Percentiles rank a stretch among this genome's conserved stretches.
These are phyloP conservation scores for Entomortierella beljakovae DNA, from an alignment of 192 early-diverging fungal species.

Conservation along the genomic window DNA sequence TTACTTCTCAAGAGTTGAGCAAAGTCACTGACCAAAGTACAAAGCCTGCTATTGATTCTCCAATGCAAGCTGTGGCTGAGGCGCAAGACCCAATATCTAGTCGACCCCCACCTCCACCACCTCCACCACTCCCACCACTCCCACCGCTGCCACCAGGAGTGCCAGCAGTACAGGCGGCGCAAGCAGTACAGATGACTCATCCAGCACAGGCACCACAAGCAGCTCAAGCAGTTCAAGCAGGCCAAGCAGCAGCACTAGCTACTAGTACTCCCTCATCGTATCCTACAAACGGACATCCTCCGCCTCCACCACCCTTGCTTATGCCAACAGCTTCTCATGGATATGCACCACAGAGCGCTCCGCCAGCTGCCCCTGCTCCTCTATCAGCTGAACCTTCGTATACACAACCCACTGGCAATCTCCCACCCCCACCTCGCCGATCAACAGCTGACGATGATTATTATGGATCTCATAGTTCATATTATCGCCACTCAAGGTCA, in stretches of 20 bases:
- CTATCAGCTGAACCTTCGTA: slow-evolving; percentile 9
- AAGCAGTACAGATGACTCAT: too few species aligned
- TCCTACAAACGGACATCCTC: slow-evolving; percentile 17
- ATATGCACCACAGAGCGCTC: slow-evolving; percentile 4
- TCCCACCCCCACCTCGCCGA: slow-evolving; percentile 31
- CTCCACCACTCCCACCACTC: slow-evolving; percentile 23
- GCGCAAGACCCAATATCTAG: not conserved
- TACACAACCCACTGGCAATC: slow-evolving; percentile 12
- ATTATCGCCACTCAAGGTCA: slow-evolving; percentile 40
- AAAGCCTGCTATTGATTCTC: not conserved
- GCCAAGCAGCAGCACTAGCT: not conserved
- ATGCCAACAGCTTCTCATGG: slow-evolving; percentile 21
- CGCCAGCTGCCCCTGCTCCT: slow-evolving; percentile 2
- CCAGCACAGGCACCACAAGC: too few species aligned
- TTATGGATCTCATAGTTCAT: slow-evolving; percentile 48
- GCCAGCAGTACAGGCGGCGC: not conserved
- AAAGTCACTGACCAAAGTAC: not conserved
- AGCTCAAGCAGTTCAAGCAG: too few species aligned
- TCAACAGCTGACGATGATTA: slow-evolving; percentile 28
- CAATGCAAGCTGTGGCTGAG: not conserved
- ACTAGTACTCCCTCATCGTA: slow-evolving; percentile 1
- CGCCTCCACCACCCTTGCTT: slow-evolving; percentile 40
- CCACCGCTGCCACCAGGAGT: slow-evolving; percentile 5
- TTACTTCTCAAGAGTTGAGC: too few species aligned
- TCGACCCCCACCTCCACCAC: not conserved